Evolutionary conservation across 228 moss, liverwort and hornwort species (phyloP), one percentile per base, ranked within the genome.

Genomic region (Sphagnum magellanicum): DNA sequence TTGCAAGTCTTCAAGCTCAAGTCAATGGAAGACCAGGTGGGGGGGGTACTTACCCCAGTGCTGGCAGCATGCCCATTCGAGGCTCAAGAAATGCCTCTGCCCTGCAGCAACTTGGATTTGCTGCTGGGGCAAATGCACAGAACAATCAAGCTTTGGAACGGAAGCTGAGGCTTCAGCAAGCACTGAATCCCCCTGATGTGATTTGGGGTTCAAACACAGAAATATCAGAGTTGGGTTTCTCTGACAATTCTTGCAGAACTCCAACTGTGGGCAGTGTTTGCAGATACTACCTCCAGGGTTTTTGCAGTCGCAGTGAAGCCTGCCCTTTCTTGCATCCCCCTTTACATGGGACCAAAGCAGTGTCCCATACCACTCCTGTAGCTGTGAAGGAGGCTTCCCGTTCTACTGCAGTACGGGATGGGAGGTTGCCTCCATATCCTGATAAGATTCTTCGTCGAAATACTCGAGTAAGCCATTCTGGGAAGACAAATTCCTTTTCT

Each of bases 371-470:
- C 69, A n/a, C 69, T 12, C 68, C 81, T 70, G 79, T 74, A 0
- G 63, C 72, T 63, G 55, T 86, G 74, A 87, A 83, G 71, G 87
- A 87, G 72, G 71, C 74, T 67, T 76, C 80, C 48, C 78, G 80
- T 74, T 72, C 80, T 76, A 79, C 79, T 66, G 81, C 81, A 65
- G 74, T 72, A 4, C 83, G 87, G 10, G 87, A 87, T 49, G 87
- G 80, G 53, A 74, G 80, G 60, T 68, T 83, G 50, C 86, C 86
- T 76, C 74, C 68, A 32, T 83, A 83, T 67, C 83, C 87, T 32
- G 87, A 87, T 67, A 87, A 87, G 52, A 87, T 82, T 16, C 86
- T 87, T 52, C 87, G 9, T 55, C 83, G 85, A 63, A 85, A 80
- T 47, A 72, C 80, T 67, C 76, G 80, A 65, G 75, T 78, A 48